Percentiles rank a stretch among this genome's conserved stretches.
Evolutionary conservation across 345 rosid genomes (phyloP).

Genomic region (Eucalyptus cloeziana): DNA sequence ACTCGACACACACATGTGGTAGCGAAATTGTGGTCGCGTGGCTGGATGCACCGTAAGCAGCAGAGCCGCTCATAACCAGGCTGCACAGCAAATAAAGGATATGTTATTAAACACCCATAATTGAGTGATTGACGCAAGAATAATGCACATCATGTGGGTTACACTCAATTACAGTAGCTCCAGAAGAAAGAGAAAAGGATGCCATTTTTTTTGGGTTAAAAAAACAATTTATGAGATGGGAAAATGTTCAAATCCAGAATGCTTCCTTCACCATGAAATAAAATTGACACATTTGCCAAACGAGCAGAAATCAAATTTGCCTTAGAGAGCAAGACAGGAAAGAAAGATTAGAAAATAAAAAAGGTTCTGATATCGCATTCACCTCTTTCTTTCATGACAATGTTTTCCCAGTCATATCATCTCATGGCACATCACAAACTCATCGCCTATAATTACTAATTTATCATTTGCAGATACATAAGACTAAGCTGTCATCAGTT

Average conservation of each 20-base stretch:
- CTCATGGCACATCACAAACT: not conserved
- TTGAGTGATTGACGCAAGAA: not conserved
- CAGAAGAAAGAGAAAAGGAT: not conserved
- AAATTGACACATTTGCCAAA: not conserved
- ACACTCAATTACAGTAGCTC: not conserved
- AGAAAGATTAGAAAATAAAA: not conserved
- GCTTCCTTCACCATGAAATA: not conserved
- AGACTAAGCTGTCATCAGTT: not conserved
- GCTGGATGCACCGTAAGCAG: conserved; percentile 82
- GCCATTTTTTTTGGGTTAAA: not conserved
- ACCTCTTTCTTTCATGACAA: not conserved
- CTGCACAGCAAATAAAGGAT: conserved; percentile 22
- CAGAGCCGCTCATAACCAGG: conserved; percentile 77
- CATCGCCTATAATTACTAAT: not conserved
- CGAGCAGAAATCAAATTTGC: not conserved
- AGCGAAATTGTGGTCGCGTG: conserved; percentile 76
- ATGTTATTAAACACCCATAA: not conserved
- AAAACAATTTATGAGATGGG: not conserved
- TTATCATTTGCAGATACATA: not conserved
- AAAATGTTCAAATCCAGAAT: not conserved
- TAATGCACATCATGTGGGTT: not conserved
- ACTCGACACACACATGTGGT: conserved; percentile 80
- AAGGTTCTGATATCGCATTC: not conserved
- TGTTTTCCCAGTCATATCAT: not conserved
- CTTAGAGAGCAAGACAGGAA: not conserved